A percentile compares a stretch with the other conserved stretches of the same genome.
These are phyloP conservation scores for Aquilaria malaccensis DNA, from an alignment of 345 rosid genomes.

Conservation along the genomic window DNA sequence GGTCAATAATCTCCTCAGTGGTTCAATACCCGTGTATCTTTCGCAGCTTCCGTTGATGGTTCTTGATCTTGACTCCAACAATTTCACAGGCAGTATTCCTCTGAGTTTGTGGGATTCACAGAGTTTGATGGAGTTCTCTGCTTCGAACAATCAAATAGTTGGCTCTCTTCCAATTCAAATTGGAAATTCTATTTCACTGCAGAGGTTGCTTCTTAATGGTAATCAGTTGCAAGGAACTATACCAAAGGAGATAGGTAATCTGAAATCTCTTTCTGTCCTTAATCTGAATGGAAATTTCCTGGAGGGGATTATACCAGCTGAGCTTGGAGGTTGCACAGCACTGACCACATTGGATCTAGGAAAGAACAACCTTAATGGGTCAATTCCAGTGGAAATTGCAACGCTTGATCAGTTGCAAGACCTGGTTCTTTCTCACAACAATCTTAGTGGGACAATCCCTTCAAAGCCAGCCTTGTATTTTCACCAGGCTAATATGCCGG, in stretches of 20 bases:
- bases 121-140: constrained; percentile 71
- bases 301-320: constrained; percentile 55
- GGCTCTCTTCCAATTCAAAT: constrained; percentile 54
- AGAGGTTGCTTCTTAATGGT: constrained; percentile 57
- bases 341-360: constrained; percentile 82
- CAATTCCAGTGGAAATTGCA: constrained; percentile 51
- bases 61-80: constrained; percentile 70
- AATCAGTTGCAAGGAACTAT: constrained; percentile 49
- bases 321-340: constrained; percentile 57
- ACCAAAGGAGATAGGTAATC: constrained; percentile 71
- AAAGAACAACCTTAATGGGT: constrained; percentile 58
- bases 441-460: constrained; percentile 72
- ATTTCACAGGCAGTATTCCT: constrained; percentile 61
- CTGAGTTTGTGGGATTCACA: constrained; percentile 51
- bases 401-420: constrained; percentile 68
- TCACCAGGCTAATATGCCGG: constrained; percentile 56
- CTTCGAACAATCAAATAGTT: constrained; percentile 47
- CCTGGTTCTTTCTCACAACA: constrained; percentile 74
- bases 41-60: constrained; percentile 64
- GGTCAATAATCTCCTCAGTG: constrained; percentile 45
- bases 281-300: constrained; percentile 65
- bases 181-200: constrained; percentile 48
- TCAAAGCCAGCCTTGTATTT: constrained; percentile 54
- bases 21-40: constrained; percentile 55
- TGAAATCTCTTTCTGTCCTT: constrained; percentile 53